These are phyloP conservation scores for Talaromyces sp. DNA, from an alignment of 2,329 filamentous ascomycete genomes.

Conservation along the genomic window DNA sequence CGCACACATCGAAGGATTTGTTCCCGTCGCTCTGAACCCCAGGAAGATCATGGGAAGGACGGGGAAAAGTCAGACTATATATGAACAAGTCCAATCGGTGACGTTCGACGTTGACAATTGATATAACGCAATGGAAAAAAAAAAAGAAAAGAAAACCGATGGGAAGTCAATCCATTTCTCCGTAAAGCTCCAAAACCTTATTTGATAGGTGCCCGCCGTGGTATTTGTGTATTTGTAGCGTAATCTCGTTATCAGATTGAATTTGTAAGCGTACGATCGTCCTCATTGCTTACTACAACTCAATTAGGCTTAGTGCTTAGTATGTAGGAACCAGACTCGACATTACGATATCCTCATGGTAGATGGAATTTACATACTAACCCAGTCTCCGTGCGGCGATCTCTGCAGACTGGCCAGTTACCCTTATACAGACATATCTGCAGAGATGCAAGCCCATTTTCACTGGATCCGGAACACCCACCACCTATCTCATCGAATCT, in stretches of 20 bases:
- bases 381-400: too few species aligned
- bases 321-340: too few species aligned
- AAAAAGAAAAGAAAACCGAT: background rate
- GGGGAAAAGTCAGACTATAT: background rate
- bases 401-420: too few species aligned
- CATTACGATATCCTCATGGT: background rate
- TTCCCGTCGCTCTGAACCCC: background rate
- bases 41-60: background rate
- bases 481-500: too few species aligned
- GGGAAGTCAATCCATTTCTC: background rate
- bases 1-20: background rate
- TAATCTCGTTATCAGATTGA: background rate
- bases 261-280: background rate
- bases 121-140: background rate
- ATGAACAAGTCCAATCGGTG: background rate
- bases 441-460: too few species aligned
- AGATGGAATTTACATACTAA: background rate
- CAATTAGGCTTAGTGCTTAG: background rate
- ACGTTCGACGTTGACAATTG: background rate
- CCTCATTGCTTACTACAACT: too few species aligned
- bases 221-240: background rate
- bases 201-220: background rate
- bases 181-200: background rate
- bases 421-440: too few species aligned
- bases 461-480: too few species aligned